Evolutionary conservation across 192 early-diverging fungal species (phyloP), one percentile per base, ranked within the genome.

Genomic region (Jimgerdemannia lactiflua): DNA sequence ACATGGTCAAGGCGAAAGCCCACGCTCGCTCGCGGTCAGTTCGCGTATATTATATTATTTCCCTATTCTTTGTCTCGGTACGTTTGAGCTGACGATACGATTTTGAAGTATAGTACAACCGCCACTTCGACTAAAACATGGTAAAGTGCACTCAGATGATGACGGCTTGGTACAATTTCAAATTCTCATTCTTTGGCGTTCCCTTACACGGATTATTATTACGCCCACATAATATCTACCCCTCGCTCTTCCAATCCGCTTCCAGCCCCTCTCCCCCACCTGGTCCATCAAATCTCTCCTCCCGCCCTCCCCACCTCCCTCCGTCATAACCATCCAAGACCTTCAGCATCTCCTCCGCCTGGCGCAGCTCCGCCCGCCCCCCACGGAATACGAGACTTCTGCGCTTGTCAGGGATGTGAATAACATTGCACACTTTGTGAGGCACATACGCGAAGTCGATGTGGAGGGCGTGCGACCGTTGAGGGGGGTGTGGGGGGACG

Each of bases 91-190:
- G n/a, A n/a, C n/a, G n/a, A 54, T 54, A 7, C 49, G 11, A 54
- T 54, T 7, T 11, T 11, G 4, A 54, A 7, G 49, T 54, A 4
- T 11, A 54, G 49, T 11, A 54, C 49, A 4, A 4, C 19, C 2
- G 6, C 8, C 2, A 29, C 4, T 70, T 6, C 43, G 18, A 63
- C 39, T 64, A 39, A 71, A 71, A 71, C 3, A 71, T 29, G 42
- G 39, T 63, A 42, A 42, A 71, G 14, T 44, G 39, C 11, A 71
- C 71, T 20, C 71, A 71, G 71, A 63, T 64, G 39, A 39, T 14
- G 71, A 63, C 42, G 2, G 64, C 43, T 39, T 11, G 11, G 14
- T 39, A 39, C 11, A 42, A 71, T 39, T 71, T 64, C 29, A 40
- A 40, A 42, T 69, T 69, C 4, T 40, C 41, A 8, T 7, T 11